Conservation (phyloP, 192 early-diverging fungal species). For the Dissophora globulifera region DNA sequence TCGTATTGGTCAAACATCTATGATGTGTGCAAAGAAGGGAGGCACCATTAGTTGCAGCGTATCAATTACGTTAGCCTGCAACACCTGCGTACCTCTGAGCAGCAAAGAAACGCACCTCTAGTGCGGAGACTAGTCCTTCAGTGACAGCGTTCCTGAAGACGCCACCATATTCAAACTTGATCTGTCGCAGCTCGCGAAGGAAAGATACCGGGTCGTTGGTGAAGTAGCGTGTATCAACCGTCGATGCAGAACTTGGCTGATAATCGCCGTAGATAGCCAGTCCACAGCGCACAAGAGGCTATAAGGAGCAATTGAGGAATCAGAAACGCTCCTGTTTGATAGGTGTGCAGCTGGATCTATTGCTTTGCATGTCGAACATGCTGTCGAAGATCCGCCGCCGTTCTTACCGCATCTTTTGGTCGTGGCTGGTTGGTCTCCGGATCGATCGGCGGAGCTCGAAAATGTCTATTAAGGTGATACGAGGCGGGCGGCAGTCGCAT, state of each 20-base stretch:
- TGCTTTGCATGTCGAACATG: too few relatives aligned
- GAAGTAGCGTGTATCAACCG: constrained; percentile 63
- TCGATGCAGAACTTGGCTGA: constrained; percentile 56
- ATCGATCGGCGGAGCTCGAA: constrained; percentile 61
- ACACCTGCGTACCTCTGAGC: too few relatives aligned
- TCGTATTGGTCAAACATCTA: constrained; percentile 67
- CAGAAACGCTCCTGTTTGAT: not conserved
- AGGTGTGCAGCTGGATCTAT: not conserved
- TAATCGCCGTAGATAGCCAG: constrained; percentile 67
- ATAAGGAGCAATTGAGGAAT: constrained; percentile 1
- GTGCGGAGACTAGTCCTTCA: constrained; percentile 70
- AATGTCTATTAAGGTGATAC: too few relatives aligned
- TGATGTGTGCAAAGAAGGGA: too few relatives aligned
- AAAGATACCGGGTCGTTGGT: constrained; percentile 59
- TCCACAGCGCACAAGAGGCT: constrained; percentile 67
- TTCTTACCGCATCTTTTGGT: constrained; percentile 63
- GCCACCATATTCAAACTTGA: constrained; percentile 63
- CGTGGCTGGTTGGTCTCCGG: constrained; percentile 59
- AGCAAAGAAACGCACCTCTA: constrained; percentile 66
- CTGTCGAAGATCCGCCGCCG: not conserved
- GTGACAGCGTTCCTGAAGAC: constrained; percentile 68
- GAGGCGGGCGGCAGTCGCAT: too few relatives aligned
- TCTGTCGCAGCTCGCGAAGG: constrained; percentile 54
- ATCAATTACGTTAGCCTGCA: too few relatives aligned
- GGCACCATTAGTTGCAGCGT: too few relatives aligned